These are phyloP conservation scores for Cutaneotrichosporon cavernicola DNA, from an alignment of 1,284 basidiomycete genomes.

Conservation along the genomic window DNA sequence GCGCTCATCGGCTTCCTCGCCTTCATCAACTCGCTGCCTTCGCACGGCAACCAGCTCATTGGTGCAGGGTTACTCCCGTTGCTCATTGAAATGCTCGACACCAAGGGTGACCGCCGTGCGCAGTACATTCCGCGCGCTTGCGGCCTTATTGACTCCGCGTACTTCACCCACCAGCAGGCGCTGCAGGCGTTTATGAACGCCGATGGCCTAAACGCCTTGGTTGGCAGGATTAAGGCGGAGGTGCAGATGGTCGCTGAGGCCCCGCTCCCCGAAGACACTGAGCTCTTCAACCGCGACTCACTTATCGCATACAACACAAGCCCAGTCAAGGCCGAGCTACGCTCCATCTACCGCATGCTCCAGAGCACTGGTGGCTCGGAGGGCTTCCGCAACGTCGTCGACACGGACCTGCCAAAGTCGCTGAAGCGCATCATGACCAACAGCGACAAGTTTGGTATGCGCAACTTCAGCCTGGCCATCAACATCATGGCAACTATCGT, in stretches of 20 bases:
- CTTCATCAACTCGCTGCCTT: conserved; percentile 77
- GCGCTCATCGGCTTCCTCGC: conserved; percentile 82
- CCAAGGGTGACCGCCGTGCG: conserved; percentile 43
- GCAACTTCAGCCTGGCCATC: conserved; percentile 62
- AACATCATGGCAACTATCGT: conserved; percentile 98
- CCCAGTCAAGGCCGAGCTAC: conserved; percentile 79
- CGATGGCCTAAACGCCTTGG: conserved; percentile 79
- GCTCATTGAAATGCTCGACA: conserved; percentile 82
- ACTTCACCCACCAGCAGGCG: conserved; percentile 72
- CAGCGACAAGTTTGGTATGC: conserved; percentile 78
- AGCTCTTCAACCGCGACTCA: conserved; percentile 24
- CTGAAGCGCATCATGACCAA: conserved; percentile 86
- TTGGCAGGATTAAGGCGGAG: conserved; percentile 72
- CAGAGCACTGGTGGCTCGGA: conserved; percentile 90
- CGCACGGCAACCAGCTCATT: conserved; percentile 88
- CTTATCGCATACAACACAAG: conserved; percentile 33
- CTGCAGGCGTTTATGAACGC: conserved; percentile 84
- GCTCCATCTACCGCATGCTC: conserved; percentile 96
- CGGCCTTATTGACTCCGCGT: conserved; percentile 86
- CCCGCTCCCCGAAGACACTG: conserved; percentile 14
- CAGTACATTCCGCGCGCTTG: conserved; percentile 60
- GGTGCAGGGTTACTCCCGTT: conserved; percentile 93
- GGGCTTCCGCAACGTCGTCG: conserved; percentile 89
- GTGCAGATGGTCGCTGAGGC: conserved; percentile 11
- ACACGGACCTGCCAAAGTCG: conserved; percentile 80